These are phyloP conservation scores for Petrea volubilis DNA, from an alignment of 257 asterid species.

Conservation along the genomic window DNA sequence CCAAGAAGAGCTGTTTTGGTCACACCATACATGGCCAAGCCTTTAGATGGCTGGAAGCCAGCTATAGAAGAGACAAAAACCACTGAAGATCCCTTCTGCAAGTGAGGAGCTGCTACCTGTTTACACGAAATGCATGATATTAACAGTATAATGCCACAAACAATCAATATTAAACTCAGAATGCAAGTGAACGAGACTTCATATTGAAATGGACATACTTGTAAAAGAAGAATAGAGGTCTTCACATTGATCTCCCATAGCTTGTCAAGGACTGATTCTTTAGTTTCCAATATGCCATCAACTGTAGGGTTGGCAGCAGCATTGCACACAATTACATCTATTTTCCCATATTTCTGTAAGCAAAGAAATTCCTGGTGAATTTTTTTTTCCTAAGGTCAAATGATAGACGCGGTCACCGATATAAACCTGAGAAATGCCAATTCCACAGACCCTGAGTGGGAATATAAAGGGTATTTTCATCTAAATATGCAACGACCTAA, in stretches of 20 bases:
- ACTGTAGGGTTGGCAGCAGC: conserved; percentile 93
- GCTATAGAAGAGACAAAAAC: conserved; percentile 66
- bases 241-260: conserved; percentile 94
- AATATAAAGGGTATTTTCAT: background rate
- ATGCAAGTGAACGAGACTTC: background rate
- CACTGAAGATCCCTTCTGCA: conserved; percentile 74
- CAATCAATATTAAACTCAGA: background rate
- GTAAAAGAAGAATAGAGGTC: conserved; percentile 71
- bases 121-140: background rate
- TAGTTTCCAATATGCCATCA: conserved; percentile 64
- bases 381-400: background rate
- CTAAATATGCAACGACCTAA: background rate
- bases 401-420: background rate
- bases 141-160: conserved; percentile 6
- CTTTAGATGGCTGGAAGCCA: conserved; percentile 57
- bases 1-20: conserved; percentile 94
- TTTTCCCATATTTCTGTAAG: conserved; percentile 76
- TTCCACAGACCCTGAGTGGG: conserved; percentile 6
- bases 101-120: conserved; percentile 80
- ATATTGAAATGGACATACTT: conserved; percentile 46
- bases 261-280: conserved; percentile 84
- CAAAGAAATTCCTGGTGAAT: background rate
- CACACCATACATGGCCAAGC: conserved; percentile 86
- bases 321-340: conserved; percentile 80
- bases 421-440: background rate